Evolutionary conservation across 208 protist genomes (phyloP), one percentile per base, ranked within the genome.

Genomic region (Hexamita inflata): DNA sequence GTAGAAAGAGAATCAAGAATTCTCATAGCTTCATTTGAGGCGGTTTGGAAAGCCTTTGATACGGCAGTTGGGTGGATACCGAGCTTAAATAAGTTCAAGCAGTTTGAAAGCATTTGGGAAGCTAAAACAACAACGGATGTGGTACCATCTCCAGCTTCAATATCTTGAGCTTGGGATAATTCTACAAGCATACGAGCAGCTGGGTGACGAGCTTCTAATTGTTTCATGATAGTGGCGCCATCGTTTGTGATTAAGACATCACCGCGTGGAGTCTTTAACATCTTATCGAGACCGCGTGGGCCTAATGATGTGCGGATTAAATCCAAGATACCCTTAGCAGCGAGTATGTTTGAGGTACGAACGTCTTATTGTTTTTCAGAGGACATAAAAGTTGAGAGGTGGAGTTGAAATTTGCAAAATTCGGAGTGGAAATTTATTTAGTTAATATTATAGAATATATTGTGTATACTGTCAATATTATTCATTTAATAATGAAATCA

Each of bases 111-210:
- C 30, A 99, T 82, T 34, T 89, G 82, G 53, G 95, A 95, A 58
- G 91, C 90, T n/a, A 98, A 84, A 40, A 99, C 92, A 49, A 94
- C 92, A 0, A 98, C 95, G 45, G 91, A 93, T 28, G 96, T 99
- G 4, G 96, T 99, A 70, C 96, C 96, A 81, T 99, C 96, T 64
- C 96, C 96, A n/a, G 95, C 95, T 82, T 98, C 94, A 78, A 97
- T 88, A 81, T 98, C 95, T 82, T 98, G 94, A 9, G 94, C 86
- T 79, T 96, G 93, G 58, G 92, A 93, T 32, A 99, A 81, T 70
- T 98, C 94, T 34, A 97, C 92, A 30, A 98, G 82, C 88, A 98
- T 98, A 83, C 95, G 95, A 29, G 94, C 93, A 66, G 90, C 90
- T 65, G 95, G 95, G 86, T 99, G 95, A 32, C 84, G 83, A 38